A percentile compares a stretch with the other conserved stretches of the same genome.
Conservation (phyloP, 2,329 filamentous ascomycete genomes). For the Colletotrichum euphorbiae region DNA sequence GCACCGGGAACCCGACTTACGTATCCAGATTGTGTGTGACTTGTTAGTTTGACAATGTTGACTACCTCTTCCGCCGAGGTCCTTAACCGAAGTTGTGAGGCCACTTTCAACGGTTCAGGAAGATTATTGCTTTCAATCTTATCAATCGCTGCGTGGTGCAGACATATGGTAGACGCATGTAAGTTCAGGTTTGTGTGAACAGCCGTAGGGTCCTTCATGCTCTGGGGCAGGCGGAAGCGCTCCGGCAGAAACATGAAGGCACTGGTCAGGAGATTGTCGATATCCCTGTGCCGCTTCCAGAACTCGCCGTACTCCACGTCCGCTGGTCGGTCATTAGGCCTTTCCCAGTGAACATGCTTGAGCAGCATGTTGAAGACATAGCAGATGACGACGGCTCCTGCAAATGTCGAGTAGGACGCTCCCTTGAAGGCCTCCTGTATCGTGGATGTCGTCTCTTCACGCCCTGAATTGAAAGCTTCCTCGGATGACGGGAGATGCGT, state of each 20-base stretch:
- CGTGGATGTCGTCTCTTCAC: conserved; percentile 70
- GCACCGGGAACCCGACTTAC: conserved; percentile 61
- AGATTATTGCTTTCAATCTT: conserved; percentile 81
- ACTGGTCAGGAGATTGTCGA: conserved; percentile 84
- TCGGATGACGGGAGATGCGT: conserved; percentile 86
- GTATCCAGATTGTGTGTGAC: conserved; percentile 73
- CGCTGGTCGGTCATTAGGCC: conserved; percentile 76
- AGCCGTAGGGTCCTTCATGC: conserved; percentile 76
- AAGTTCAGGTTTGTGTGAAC: conserved; percentile 90
- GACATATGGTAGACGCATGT: conserved; percentile 86
- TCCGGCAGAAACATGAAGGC: conserved; percentile 84
- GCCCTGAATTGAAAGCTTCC: conserved; percentile 77
- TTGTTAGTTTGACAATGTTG: conserved; percentile 83
- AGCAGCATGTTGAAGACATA: conserved; percentile 85
- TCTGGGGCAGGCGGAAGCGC: conserved; percentile 76
- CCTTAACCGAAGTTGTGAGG: conserved; percentile 79
- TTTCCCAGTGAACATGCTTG: conserved; percentile 80
- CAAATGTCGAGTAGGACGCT: conserved; percentile 75
- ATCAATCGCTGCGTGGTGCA: conserved; percentile 90
- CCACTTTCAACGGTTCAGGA: conserved; percentile 71
- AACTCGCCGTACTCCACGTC: conserved; percentile 81
- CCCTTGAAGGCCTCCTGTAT: conserved; percentile 74
- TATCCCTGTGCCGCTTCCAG: conserved; percentile 85
- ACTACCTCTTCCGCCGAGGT: conserved; percentile 87
- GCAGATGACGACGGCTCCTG: conserved; percentile 78